Evolutionary conservation across 495 filamentous ascomycete genomes (phyloP).

Genomic region (Talaromyces wortmannii): DNA sequence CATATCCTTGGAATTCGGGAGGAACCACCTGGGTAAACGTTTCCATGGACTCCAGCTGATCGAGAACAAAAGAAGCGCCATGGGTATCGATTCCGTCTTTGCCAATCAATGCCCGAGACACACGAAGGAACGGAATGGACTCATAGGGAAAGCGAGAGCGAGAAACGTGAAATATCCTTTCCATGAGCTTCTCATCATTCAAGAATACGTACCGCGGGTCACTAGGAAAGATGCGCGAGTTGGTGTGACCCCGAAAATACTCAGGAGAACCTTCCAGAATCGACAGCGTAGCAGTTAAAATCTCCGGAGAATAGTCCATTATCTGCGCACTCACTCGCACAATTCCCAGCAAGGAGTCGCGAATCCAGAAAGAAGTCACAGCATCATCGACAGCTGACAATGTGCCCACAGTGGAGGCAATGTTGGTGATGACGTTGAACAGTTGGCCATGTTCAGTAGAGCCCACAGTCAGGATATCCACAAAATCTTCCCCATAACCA

Average conservation of each 20-base stretch:
- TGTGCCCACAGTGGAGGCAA: conserved; percentile 37
- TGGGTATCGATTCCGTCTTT: conserved; percentile 37
- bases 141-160: conserved; percentile 81
- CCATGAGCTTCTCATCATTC: conserved; percentile 47
- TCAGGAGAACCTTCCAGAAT: conserved; percentile 38
- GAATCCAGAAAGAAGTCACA: conserved; percentile 37
- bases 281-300: conserved; percentile 54
- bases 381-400: conserved; percentile 34
- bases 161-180: conserved; percentile 51
- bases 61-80: conserved; percentile 39
- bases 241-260: conserved; percentile 21
- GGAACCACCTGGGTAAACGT: conserved; percentile 70
- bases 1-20: conserved; percentile 58
- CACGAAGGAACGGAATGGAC: conserved; percentile 66
- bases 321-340: conserved; percentile 48
- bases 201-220: conserved; percentile 47
- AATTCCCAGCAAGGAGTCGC: conserved; percentile 56
- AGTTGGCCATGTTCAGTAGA: conserved; percentile 48
- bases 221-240: conserved; percentile 23
- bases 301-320: conserved; percentile 60
- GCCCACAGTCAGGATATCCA: conserved; percentile 40
- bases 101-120: conserved; percentile 49
- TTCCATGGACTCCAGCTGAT: conserved; percentile 54
- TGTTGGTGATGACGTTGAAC: conserved; percentile 54
- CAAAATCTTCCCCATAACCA: conserved; percentile 35